phyloP scores from a whole-genome alignment of 306 rosid genomes.

The Cucumis hystrix region DNA sequence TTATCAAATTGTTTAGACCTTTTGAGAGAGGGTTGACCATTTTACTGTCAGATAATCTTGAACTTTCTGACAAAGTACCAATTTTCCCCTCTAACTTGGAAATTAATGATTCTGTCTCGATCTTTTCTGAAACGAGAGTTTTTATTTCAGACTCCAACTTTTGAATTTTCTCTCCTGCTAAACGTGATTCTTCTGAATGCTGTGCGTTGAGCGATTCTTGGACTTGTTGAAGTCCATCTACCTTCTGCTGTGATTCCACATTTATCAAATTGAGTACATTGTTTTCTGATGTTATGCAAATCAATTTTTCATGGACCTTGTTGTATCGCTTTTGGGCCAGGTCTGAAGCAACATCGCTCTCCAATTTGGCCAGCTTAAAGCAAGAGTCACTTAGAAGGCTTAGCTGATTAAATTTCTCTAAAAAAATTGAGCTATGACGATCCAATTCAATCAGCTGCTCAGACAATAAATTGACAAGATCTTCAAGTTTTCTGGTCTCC shows the following conservation, averaged over 20 bases:
- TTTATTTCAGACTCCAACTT: constrained; percentile 58
- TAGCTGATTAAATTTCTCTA: constrained; percentile 54
- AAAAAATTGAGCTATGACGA: constrained; percentile 40
- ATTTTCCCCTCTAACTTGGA: constrained; percentile 53
- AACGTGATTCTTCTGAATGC: constrained; percentile 34
- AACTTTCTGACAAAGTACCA: constrained; percentile 34
- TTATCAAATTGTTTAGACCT: constrained; percentile 6
- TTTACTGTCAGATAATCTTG: constrained; percentile 53
- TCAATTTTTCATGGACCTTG: constrained; percentile 39
- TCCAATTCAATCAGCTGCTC: constrained; percentile 47
- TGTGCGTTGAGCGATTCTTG: constrained; percentile 38
- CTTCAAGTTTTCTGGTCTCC: constrained; percentile 52
- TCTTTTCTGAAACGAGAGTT: constrained; percentile 46
- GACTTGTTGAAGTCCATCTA: constrained; percentile 43
- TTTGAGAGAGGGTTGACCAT: constrained; percentile 34
- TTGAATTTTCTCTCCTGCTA: constrained; percentile 49
- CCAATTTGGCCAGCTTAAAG: constrained; percentile 54
- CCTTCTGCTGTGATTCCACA: constrained; percentile 34
- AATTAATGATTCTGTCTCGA: constrained; percentile 44
- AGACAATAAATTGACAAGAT: constrained; percentile 33
- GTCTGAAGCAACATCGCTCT: constrained; percentile 39
- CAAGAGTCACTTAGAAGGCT: constrained; percentile 44
- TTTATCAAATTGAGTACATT: constrained; percentile 31
- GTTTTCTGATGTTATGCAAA: constrained; percentile 39
- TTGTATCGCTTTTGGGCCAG: constrained; percentile 43